Evolutionary conservation across 768 basidiomycete genomes (phyloP).

Genomic region (Lactifluus pinguis): DNA sequence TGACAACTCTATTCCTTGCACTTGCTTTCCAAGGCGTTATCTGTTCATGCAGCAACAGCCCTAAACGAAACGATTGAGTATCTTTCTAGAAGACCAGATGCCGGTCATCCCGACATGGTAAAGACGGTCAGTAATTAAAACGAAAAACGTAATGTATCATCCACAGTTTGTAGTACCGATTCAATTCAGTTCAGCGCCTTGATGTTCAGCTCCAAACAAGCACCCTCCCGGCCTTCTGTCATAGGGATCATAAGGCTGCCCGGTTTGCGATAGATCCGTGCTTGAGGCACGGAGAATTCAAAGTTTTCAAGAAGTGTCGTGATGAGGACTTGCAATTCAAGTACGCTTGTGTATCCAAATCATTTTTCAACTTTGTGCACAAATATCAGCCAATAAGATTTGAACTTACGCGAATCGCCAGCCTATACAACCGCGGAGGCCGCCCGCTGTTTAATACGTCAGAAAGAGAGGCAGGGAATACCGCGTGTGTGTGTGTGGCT

Average conservation of each 20-base stretch:
- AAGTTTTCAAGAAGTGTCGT: slow-evolving; percentile 16
- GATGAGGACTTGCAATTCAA: slow-evolving; percentile 8
- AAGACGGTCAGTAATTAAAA: neutral
- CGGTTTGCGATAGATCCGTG: slow-evolving; percentile 15
- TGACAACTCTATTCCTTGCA: neutral
- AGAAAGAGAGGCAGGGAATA: neutral
- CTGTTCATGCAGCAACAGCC: neutral
- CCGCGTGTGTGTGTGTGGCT: neutral
- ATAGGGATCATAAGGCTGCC: slow-evolving; percentile 12
- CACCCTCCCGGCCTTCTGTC: neutral
- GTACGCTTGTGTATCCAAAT: slow-evolving; percentile 8
- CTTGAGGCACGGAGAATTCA: slow-evolving; percentile 14
- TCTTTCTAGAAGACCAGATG: neutral
- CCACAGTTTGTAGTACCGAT: neutral
- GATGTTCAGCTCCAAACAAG: slow-evolving; percentile 15
- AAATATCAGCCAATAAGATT: too few species aligned
- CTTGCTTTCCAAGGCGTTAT: neutral
- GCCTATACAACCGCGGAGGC: slow-evolving; percentile 15
- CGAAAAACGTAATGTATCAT: neutral
- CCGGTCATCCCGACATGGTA: neutral
- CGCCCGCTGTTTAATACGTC: slow-evolving; percentile 7
- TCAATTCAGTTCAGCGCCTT: slow-evolving; percentile 8
- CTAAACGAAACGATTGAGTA: neutral
- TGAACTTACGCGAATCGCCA: slow-evolving; percentile 15
- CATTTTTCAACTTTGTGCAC: neutral